phyloP scores from a whole-genome alignment of 1,284 basidiomycete genomes.

The Cryptococcus sp. region DNA sequence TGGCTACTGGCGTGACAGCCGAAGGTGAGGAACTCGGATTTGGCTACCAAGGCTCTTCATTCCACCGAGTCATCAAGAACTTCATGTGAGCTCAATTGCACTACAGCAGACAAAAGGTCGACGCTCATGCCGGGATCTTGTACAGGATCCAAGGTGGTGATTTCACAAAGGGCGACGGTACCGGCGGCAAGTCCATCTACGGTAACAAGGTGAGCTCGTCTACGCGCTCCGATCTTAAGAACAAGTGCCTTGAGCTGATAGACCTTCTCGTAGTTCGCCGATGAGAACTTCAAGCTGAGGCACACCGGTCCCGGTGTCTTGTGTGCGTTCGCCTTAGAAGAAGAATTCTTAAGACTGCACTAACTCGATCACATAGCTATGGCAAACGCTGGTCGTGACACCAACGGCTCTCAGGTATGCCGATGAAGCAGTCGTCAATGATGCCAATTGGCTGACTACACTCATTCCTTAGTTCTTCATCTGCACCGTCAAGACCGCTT shows the following conservation, averaged over 20 bases:
- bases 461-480: constrained; percentile 57
- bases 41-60: constrained; percentile 69
- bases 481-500: constrained; percentile 74
- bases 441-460: background rate
- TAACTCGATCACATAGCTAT: constrained; percentile 59
- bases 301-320: constrained; percentile 81
- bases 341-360: constrained; percentile 1
- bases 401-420: constrained; percentile 49
- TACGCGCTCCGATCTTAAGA: background rate
- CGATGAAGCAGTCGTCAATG: background rate
- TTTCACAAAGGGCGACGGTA: constrained; percentile 66
- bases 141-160: constrained; percentile 67
- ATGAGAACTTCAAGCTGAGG: constrained; percentile 86
- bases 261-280: constrained; percentile 55
- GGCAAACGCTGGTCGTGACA: constrained; percentile 73
- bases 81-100: constrained; percentile 60
- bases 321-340: constrained; percentile 48
- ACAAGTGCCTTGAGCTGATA: constrained; percentile 1
- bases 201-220: constrained; percentile 51
- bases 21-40: constrained; percentile 71
- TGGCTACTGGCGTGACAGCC: constrained; percentile 72
- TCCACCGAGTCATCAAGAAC: constrained; percentile 70
- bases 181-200: constrained; percentile 64
- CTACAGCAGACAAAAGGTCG: background rate
- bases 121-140: background rate